These are phyloP conservation scores for Auxenochlorella pyrenoidosa DNA, from an alignment of 139 green algal species.

Conservation along the genomic window DNA sequence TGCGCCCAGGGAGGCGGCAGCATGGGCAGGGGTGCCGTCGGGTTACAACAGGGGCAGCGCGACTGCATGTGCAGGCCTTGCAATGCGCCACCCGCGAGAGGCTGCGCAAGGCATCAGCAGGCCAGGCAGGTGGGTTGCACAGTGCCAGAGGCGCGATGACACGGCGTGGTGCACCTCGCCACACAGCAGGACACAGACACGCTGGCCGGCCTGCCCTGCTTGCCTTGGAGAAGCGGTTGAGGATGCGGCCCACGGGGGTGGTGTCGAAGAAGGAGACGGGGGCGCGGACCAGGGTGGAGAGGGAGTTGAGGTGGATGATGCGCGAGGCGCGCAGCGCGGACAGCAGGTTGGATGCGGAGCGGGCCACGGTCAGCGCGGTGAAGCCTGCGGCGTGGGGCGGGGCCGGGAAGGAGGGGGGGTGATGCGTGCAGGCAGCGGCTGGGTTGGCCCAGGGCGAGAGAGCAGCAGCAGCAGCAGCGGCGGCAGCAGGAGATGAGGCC, in stretches of 20 bases:
- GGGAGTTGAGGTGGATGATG: conserved; percentile 44
- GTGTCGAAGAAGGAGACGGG: conserved; percentile 95
- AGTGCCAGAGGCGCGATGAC: too few relatives aligned
- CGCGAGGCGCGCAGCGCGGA: conserved; percentile 45
- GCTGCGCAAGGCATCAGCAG: too few relatives aligned
- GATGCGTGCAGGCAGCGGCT: not conserved
- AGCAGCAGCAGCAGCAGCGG: too few relatives aligned
- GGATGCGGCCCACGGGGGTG: conserved; percentile 88
- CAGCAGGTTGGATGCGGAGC: conserved; percentile 53
- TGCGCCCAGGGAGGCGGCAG: conserved; percentile 21
- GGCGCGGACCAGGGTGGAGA: conserved; percentile 43
- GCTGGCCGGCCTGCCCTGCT: not conserved
- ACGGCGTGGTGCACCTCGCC: too few relatives aligned
- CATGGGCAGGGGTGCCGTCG: not conserved
- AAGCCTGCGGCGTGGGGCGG: conserved; percentile 39
- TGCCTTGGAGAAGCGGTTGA: conserved; percentile 89
- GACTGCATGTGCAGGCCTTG: not conserved
- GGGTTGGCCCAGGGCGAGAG: too few relatives aligned
- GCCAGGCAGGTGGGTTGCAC: too few relatives aligned
- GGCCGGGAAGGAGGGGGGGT: not conserved
- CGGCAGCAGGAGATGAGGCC: too few relatives aligned
- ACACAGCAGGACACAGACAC: too few relatives aligned
- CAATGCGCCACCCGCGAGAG: not conserved
- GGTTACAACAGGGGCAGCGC: not conserved
- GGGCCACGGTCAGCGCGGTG: conserved; percentile 35